phyloP scores from a whole-genome alignment of 2,329 filamentous ascomycete genomes.

The Alternaria hordeiaustralica region DNA sequence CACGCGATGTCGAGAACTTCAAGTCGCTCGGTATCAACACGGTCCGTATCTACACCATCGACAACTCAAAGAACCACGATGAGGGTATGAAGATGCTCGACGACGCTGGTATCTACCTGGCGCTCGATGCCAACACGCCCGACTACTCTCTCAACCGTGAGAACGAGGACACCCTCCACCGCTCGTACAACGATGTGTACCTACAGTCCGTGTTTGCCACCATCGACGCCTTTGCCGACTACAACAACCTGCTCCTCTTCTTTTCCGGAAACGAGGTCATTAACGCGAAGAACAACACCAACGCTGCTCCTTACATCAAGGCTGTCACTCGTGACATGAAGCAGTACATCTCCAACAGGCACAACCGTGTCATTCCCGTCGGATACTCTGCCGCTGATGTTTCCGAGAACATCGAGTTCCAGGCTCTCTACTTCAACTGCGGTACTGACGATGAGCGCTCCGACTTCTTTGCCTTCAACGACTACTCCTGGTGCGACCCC shows the following conservation, averaged over 20 bases:
- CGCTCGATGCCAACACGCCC: slow-evolving; percentile 88
- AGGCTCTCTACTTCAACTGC: slow-evolving; percentile 92
- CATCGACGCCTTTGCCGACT: slow-evolving; percentile 80
- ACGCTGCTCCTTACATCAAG: slow-evolving; percentile 72
- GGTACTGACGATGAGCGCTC: slow-evolving; percentile 82
- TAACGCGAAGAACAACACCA: slow-evolving; percentile 67
- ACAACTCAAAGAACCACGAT: slow-evolving; percentile 83
- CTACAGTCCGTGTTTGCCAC: slow-evolving; percentile 81
- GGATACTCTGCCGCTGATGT: slow-evolving; percentile 89
- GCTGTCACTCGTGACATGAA: slow-evolving; percentile 82
- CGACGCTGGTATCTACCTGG: slow-evolving; percentile 88
- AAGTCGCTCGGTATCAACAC: slow-evolving; percentile 87
- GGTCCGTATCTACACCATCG: slow-evolving; percentile 88
- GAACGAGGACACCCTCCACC: slow-evolving; percentile 59
- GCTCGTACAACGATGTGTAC: slow-evolving; percentile 86
- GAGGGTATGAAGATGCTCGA: slow-evolving; percentile 82
- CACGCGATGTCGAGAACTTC: slow-evolving; percentile 81
- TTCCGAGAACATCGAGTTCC: slow-evolving; percentile 81
- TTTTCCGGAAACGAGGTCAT: slow-evolving; percentile 83
- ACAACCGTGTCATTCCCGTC: slow-evolving; percentile 72
- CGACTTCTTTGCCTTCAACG: slow-evolving; percentile 90
- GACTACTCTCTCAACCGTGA: slow-evolving; percentile 85
- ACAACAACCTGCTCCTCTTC: slow-evolving; percentile 84
- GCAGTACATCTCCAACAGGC: slow-evolving; percentile 76
- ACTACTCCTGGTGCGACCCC: slow-evolving; percentile 75